Base-by-base conservation (phyloP, 306 rosid species). In the Prinsepia uniflora region DNA sequence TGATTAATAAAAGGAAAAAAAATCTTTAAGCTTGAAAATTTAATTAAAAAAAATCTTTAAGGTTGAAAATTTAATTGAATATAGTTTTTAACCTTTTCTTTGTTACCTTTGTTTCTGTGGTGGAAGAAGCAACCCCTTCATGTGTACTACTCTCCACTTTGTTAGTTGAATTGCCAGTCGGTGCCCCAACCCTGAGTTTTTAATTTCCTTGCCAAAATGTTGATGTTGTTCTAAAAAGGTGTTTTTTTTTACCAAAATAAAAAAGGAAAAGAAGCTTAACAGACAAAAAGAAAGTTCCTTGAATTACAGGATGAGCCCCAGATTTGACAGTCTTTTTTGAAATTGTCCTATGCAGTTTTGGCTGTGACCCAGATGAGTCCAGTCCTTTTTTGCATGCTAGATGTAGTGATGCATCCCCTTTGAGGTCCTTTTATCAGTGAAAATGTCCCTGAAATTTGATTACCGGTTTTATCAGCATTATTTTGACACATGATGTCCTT, bases 1-100 rank as follows among this genome's bases (percentile, higher is more conserved):
- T 12, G 7, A 17, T 12, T 61, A 30, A 7, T 12, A 13, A 58
- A 58, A 11, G 18, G 34, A 58, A 7, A 19, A 61, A 39, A 36
- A 36, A 61, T 61, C 7, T 49, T 49, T 49, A n/a, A 53, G 24
- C 10, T 60, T 60, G 65, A 60, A 60, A n/a, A n/a, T n/a, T n/a
- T n/a, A n/a, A n/a, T n/a, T n/a, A n/a, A n/a, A n/a, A n/a, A n/a
- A n/a, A n/a, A n/a, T n/a, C n/a, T n/a, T n/a, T n/a, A n/a, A n/a
- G n/a, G n/a, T n/a, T n/a, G n/a, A n/a, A n/a, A 14, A 60, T 34
- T 41, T 60, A 60, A 39, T 60, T 36, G 17, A 7, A 15, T 60
- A 17, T 7, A 39, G 63, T 39, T 61, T 24, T 59, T 61, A 61
- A 3, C 24, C 47, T 61, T 61, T 61, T 6, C 66, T 61, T 39